phyloP scores from a whole-genome alignment of 164 flowering plant species.

The Chloranthus sessilifolius region DNA sequence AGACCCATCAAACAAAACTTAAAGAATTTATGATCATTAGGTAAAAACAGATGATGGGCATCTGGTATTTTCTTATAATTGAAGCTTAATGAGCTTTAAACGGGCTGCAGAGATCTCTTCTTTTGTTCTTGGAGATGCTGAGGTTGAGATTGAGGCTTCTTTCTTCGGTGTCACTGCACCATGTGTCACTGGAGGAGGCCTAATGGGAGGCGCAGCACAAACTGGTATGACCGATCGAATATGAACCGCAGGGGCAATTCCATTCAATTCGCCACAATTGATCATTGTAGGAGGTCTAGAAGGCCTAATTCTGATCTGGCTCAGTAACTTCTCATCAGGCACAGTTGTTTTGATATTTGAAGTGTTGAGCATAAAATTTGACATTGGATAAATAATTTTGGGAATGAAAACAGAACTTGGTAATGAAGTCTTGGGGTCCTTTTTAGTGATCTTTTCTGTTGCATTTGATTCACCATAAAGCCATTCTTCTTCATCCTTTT shows the following conservation, averaged over 20 bases:
- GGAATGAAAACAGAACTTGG: slow-evolving; percentile 6
- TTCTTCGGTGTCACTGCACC: too few species aligned
- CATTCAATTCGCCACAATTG: slow-evolving; percentile 11
- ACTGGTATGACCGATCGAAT: slow-evolving; percentile 49
- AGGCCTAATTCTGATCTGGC: too few species aligned
- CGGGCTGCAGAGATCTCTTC: slow-evolving; percentile 10
- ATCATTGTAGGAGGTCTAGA: too few species aligned
- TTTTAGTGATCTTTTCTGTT: slow-evolving; percentile 11
- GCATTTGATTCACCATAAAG: slow-evolving; percentile 14
- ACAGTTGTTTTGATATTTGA: slow-evolving; percentile 3
- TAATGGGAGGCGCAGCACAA: slow-evolving; percentile 38
- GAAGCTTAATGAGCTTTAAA: slow-evolving; percentile 11
- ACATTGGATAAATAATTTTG: slow-evolving; percentile 1
- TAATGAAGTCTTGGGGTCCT: slow-evolving; percentile 9
- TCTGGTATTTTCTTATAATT: not conserved
- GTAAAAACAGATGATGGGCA: too few species aligned
- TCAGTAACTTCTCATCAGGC: too few species aligned
- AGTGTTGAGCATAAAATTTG: slow-evolving; percentile 5
- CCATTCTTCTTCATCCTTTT: slow-evolving; percentile 33
- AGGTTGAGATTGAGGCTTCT: slow-evolving; percentile 1
- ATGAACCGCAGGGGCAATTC: slow-evolving; percentile 42
- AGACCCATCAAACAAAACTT: slow-evolving; percentile 5
- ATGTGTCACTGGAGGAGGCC: slow-evolving; percentile 13
- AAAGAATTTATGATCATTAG: slow-evolving; percentile 1
- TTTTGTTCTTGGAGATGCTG: slow-evolving; percentile 1